phyloP scores from a whole-genome alignment of 2,329 filamentous ascomycete species.

The Sclerotinia minor region DNA sequence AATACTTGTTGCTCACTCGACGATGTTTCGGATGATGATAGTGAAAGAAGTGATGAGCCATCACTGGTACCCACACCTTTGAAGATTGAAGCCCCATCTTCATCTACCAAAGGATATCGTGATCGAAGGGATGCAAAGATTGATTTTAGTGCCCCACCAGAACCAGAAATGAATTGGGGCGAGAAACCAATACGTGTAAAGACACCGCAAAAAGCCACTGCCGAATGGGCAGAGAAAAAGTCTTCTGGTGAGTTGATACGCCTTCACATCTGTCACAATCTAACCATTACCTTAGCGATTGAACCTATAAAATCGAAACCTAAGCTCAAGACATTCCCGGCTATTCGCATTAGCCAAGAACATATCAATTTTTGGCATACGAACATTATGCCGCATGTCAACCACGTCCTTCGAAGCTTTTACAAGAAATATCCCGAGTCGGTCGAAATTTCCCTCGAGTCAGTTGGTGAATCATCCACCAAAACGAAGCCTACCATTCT shows the following conservation, averaged over 20 bases:
- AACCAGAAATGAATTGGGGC: constrained; percentile 30
- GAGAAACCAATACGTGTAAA: constrained; percentile 35
- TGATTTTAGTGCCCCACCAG: constrained; percentile 24
- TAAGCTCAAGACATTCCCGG: constrained; percentile 60
- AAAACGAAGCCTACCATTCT: constrained; percentile 71
- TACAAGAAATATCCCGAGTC: constrained; percentile 74
- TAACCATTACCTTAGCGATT: constrained; percentile 25
- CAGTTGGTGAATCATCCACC: constrained; percentile 67
- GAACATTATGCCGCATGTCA: constrained; percentile 70
- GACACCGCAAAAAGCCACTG: constrained; percentile 19
- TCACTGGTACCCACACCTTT: constrained; percentile 38
- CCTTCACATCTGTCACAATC: not conserved
- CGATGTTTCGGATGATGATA: constrained; percentile 55
- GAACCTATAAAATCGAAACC: constrained; percentile 35
- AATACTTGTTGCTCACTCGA: constrained; percentile 64
- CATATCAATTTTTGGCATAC: constrained; percentile 71
- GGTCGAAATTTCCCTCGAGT: constrained; percentile 74
- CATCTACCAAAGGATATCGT: constrained; percentile 30
- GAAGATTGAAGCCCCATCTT: constrained; percentile 31
- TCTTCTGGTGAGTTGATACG: constrained; percentile 27
- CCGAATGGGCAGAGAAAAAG: constrained; percentile 34
- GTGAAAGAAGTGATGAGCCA: constrained; percentile 51
- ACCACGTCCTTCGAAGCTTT: constrained; percentile 67
- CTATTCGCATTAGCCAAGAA: constrained; percentile 58
- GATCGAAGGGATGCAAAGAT: constrained; percentile 23